Conservation (phyloP, 1,284 basidiomycete species). For the Hortiboletus rubellus region DNA sequence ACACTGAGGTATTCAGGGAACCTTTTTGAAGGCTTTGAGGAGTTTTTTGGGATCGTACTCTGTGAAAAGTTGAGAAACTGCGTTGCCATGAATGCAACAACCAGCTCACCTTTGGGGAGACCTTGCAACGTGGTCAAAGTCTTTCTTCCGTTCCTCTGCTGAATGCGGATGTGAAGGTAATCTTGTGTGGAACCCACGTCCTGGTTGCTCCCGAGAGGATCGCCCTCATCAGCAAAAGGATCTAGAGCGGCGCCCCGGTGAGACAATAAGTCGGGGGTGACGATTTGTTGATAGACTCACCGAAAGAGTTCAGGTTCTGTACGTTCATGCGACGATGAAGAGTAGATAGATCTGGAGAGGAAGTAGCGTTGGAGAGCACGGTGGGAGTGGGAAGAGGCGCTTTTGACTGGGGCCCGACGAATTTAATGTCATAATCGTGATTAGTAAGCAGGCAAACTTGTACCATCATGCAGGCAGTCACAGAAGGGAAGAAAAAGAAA, state of each 20-base stretch:
- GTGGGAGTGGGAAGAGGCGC: conserved; percentile 28
- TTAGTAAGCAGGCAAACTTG: conserved; percentile 26
- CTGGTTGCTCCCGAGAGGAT: conserved; percentile 70
- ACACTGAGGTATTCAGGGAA: conserved; percentile 29
- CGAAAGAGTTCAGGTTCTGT: conserved; percentile 82
- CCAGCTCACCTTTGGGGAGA: conserved; percentile 80
- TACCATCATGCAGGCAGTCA: conserved; percentile 13
- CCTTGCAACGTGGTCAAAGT: conserved; percentile 98
- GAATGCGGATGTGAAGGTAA: conserved; percentile 96
- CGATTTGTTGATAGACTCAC: conserved; percentile 45
- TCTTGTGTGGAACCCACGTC: conserved; percentile 83
- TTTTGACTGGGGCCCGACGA: conserved; percentile 11
- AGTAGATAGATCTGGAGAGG: conserved; percentile 42
- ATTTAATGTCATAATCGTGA: conserved; percentile 27
- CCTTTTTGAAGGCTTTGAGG: conserved; percentile 99
- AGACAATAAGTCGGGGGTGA: conserved; percentile 20
- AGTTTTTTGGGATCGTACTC: conserved; percentile 99
- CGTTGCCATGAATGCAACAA: conserved; percentile 9
- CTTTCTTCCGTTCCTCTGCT: conserved; percentile 99
- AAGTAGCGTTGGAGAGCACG: conserved; percentile 47
- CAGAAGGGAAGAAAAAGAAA: conserved; percentile 41
- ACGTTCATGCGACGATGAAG: conserved; percentile 81
- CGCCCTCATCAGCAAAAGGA: conserved; percentile 92
- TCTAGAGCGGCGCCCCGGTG: conserved; percentile 48
- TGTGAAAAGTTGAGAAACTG: conserved; percentile 36